phyloP scores from a whole-genome alignment of 2,329 filamentous ascomycete genomes.

The Cephalotrichum gorgonifer region DNA sequence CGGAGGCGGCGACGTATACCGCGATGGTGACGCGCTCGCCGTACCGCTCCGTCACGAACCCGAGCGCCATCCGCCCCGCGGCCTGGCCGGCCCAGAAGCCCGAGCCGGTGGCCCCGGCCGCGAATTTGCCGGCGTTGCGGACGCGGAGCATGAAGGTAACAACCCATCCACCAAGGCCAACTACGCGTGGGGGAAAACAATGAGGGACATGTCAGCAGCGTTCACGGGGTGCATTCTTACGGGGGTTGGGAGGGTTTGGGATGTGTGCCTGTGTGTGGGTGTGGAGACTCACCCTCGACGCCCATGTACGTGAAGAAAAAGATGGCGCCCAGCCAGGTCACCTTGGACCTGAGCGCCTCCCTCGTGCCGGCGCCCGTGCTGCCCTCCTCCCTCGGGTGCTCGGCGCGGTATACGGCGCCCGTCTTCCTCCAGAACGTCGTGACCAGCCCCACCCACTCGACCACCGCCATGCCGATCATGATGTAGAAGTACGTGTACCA shows the following conservation, averaged over 20 bases:
- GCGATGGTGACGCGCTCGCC: conserved; percentile 53
- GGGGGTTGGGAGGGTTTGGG: no score
- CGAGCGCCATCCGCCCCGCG: conserved; percentile 53
- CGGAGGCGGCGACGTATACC: conserved; percentile 50
- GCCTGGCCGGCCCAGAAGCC: conserved; percentile 77
- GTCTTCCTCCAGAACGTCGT: conserved; percentile 51
- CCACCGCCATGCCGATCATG: conserved; percentile 42
- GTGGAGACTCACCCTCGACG: conserved; percentile 38
- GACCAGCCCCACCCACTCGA: conserved; percentile 44
- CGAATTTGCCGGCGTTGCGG: conserved; percentile 52
- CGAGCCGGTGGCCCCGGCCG: conserved; percentile 60
- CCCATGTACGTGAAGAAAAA: conserved; percentile 69
- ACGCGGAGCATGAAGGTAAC: conserved; percentile 70
- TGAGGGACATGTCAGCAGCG: no score
- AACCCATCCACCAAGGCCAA: conserved; percentile 68
- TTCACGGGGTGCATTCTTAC: no score
- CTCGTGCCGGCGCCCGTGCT: conserved; percentile 20
- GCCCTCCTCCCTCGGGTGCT: conserved; percentile 18
- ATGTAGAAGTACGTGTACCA: conserved; percentile 67
- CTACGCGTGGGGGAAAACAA: no score
- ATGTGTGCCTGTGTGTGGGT: no score
- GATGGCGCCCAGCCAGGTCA: conserved; percentile 56
- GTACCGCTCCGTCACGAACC: conserved; percentile 58
- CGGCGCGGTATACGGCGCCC: conserved; percentile 38
- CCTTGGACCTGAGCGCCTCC: conserved; percentile 30